Conservation (phyloP, 2,329 filamentous ascomycete species). For the Tolypocladium sp. region DNA sequence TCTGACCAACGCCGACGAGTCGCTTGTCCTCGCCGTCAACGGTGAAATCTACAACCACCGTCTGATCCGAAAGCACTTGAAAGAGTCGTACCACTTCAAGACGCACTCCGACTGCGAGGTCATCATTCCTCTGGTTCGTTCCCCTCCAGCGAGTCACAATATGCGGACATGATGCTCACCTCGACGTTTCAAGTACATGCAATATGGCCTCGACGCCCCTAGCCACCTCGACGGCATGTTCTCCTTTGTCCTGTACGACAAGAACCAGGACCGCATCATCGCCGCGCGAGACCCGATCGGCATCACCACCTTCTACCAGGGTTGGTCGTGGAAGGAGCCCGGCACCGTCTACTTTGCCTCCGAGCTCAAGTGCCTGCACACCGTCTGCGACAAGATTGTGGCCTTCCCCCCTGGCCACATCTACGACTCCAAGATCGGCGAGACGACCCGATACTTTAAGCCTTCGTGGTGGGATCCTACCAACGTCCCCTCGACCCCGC, state of each 20-base stretch:
- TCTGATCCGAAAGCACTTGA: slow-evolving; percentile 79
- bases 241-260: slow-evolving; percentile 97
- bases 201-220: slow-evolving; percentile 85
- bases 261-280: slow-evolving; percentile 82
- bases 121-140: slow-evolving; percentile 84
- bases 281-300: slow-evolving; percentile 95
- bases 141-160: neutral
- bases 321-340: slow-evolving; percentile 75
- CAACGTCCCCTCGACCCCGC: slow-evolving; percentile 67
- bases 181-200: slow-evolving; percentile 58
- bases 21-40: slow-evolving; percentile 89
- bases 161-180: neutral
- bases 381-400: slow-evolving; percentile 91
- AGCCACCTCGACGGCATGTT: slow-evolving; percentile 98
- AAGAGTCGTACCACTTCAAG: slow-evolving; percentile 89
- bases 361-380: slow-evolving; percentile 86
- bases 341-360: slow-evolving; percentile 91
- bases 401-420: slow-evolving; percentile 92
- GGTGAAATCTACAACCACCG: slow-evolving; percentile 99
- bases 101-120: slow-evolving; percentile 98
- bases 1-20: slow-evolving; percentile 82
- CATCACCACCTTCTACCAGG: slow-evolving; percentile 95
- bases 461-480: slow-evolving; percentile 85
- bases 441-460: slow-evolving; percentile 80
- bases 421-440: slow-evolving; percentile 86